Evolutionary conservation across 2,329 filamentous ascomycete genomes (phyloP), one percentile per base, ranked within the genome.

Genomic region (Magnaporthiopsis poae): DNA sequence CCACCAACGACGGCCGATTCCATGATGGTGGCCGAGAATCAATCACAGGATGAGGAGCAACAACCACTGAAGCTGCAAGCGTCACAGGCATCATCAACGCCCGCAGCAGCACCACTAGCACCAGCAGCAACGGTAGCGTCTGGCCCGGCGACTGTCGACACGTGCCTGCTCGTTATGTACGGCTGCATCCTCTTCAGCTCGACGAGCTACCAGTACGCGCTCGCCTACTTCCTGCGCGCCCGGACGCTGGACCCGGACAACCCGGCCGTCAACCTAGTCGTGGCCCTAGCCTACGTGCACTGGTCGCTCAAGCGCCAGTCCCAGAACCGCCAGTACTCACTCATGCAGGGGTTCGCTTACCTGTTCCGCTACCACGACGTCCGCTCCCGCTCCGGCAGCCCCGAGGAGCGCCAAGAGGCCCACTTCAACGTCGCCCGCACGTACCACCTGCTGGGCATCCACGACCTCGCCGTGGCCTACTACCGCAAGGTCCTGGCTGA

Each of bases 131-230:
- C 61, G 61, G 65, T 68, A 13, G 65, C 60, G 65, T 71, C 61
- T 39, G 69, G 60, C 65, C 64, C 68, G 64, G 73, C 69, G 62
- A 71, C 69, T 18, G 82, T 96, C 69, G 93, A 98, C 74, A 85
- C 92, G 9, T 89, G 89, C 33, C 82, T 98, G 12, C 83, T 99
- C 15, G 90, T 93, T 75, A 84, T 96, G 0, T 98, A 97, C 74
- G 95, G 91, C 0, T 91, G 98, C 74, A 92, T 97, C 68, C 82
- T 97, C 5, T 92, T 92, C 72, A 89, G 88, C 0, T 92, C 91
- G 2, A 91, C 89, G 64, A 92, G 89, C 71, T 96, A 95, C 77
- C 87, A 88, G 18, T 91, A 90, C 71, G 91, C 95, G 0, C 79
- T 98, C 46, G 85, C 90, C 71, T 98, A 96, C 79, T 96, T 96